Evolutionary conservation across 1,139 yeast species (phyloP).

Genomic region (Geotrichum siamense): DNA sequence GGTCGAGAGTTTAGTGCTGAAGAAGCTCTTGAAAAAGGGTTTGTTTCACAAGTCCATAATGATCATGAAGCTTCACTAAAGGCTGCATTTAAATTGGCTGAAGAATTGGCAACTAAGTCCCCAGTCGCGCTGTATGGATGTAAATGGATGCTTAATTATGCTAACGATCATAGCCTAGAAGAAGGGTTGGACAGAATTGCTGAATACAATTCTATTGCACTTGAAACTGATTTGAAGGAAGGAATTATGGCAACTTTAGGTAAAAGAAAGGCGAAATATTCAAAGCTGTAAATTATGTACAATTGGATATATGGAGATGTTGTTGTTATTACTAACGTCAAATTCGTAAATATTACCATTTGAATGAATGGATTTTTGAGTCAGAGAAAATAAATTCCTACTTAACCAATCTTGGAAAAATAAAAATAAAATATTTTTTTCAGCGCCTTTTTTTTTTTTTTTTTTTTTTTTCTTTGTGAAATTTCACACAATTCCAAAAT

Average conservation of each 20-base stretch:
- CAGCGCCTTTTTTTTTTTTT: neutral
- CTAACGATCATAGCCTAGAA: constrained; percentile 41
- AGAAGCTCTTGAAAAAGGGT: constrained; percentile 53
- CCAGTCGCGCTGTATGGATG: constrained; percentile 64
- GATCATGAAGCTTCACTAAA: constrained; percentile 46
- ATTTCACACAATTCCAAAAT: neutral
- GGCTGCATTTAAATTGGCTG: constrained; percentile 47
- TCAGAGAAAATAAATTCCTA: no score
- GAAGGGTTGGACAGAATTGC: constrained; percentile 52
- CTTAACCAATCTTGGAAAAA: no score
- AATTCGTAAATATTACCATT: no score
- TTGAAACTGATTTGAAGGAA: constrained; percentile 34
- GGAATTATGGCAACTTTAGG: constrained; percentile 30
- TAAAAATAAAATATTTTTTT: no score
- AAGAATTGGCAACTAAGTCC: constrained; percentile 42
- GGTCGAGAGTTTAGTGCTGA: constrained; percentile 50
- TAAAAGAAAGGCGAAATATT: constrained; percentile 30
- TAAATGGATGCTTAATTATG: constrained; percentile 50
- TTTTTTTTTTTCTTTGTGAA: neutral
- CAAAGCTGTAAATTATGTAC: constrained; percentile 24
- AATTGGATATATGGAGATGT: no score
- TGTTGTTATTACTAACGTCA: no score
- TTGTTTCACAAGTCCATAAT: constrained; percentile 45
- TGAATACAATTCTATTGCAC: constrained; percentile 43
- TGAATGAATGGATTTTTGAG: no score